A percentile compares a stretch with the other conserved stretches of the same genome.
Conservation (phyloP, 2,329 filamentous ascomycete genomes). For the Talaromyces sp. region DNA sequence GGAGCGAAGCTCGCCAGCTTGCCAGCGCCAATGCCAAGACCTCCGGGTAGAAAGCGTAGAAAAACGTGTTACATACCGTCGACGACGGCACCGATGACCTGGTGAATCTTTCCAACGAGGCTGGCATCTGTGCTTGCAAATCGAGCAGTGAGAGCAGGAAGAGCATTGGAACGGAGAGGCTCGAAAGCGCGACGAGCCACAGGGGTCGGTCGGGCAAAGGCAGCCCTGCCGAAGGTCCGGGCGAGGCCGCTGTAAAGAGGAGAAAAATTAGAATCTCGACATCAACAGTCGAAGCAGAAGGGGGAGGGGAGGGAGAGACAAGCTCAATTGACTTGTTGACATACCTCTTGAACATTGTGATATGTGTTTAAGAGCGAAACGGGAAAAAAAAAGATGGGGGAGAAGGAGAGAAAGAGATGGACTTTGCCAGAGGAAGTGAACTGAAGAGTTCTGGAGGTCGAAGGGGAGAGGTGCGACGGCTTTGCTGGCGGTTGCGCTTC, state of each 20-base stretch:
- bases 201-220: constrained; percentile 55
- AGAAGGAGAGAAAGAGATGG: constrained; percentile 25
- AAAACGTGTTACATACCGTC: constrained; percentile 67
- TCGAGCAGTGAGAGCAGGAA: constrained; percentile 57
- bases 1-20: constrained; percentile 12
- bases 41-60: constrained; percentile 15
- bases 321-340: constrained; percentile 27
- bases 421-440: constrained; percentile 17
- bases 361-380: constrained; percentile 44
- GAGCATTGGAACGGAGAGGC: constrained; percentile 54
- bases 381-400: constrained; percentile 27
- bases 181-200: constrained; percentile 55
- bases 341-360: constrained; percentile 62
- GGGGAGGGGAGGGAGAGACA: constrained; percentile 16
- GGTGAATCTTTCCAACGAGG: constrained; percentile 62
- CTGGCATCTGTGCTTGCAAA: constrained; percentile 58
- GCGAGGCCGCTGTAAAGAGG: constrained; percentile 57
- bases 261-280: constrained; percentile 23
- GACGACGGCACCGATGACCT: constrained; percentile 98
- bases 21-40: constrained; percentile 22
- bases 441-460: constrained; percentile 19
- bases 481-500: constrained; percentile 6
- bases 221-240: constrained; percentile 60
- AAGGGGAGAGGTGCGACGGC: constrained; percentile 13
- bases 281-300: constrained; percentile 29